These are phyloP conservation scores for Apium graveolens DNA, from an alignment of 129 eudicot species.

Conservation along the genomic window DNA sequence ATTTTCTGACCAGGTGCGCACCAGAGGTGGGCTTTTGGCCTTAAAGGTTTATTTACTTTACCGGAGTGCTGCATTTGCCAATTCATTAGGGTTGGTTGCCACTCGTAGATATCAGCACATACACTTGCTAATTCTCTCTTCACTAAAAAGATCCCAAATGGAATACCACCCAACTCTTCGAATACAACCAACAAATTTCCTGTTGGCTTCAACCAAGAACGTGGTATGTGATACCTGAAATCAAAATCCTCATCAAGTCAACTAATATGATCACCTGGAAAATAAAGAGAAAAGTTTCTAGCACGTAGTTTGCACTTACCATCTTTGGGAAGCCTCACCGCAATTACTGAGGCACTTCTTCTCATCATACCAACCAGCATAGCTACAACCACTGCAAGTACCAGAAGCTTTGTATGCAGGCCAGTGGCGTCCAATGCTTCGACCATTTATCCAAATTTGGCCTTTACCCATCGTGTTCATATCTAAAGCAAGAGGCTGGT, in stretches of 20 bases:
- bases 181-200: slow-evolving; percentile 83
- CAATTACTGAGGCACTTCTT: slow-evolving; percentile 82
- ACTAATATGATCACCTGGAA: not conserved
- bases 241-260: slow-evolving; percentile 7
- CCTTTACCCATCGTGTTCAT: slow-evolving; percentile 97
- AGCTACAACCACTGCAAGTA: slow-evolving; percentile 62
- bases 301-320: slow-evolving; percentile 36
- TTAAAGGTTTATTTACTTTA: slow-evolving; percentile 58
- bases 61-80: slow-evolving; percentile 73
- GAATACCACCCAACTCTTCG: slow-evolving; percentile 95
- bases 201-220: slow-evolving; percentile 82
- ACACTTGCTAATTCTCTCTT: slow-evolving; percentile 69
- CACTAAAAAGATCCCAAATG: slow-evolving; percentile 65
- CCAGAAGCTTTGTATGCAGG: slow-evolving; percentile 88
- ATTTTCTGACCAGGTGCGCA: slow-evolving; percentile 89
- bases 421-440: slow-evolving; percentile 93
- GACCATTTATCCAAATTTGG: slow-evolving; percentile 94
- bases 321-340: slow-evolving; percentile 96
- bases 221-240: slow-evolving; percentile 91
- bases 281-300: not conserved
- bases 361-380: slow-evolving; percentile 79
- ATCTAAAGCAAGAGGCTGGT: slow-evolving; percentile 90
- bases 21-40: slow-evolving; percentile 93
- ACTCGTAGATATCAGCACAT: slow-evolving; percentile 83
- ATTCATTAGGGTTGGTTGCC: slow-evolving; percentile 88